Evolutionary conservation across 805 yeast genomes (phyloP).

Genomic region (Saccharomyces kudriavzevii): DNA sequence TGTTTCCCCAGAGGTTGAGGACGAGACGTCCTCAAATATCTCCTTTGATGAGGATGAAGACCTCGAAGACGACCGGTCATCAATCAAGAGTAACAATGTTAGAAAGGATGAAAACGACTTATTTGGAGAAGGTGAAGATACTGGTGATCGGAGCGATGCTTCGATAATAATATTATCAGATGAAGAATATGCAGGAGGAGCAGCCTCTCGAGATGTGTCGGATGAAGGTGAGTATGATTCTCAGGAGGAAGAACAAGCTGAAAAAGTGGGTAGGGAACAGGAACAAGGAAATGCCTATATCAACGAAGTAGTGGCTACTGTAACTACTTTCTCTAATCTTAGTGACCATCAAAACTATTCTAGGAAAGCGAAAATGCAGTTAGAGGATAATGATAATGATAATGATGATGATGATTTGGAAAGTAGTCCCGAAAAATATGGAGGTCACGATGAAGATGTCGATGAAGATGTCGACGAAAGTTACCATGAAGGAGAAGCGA

Average conservation of each 20-base stretch:
- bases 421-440: background rate
- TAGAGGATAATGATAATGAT: background rate
- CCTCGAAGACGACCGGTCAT: background rate
- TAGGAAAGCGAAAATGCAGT: background rate
- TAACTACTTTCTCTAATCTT: background rate
- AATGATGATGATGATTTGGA: background rate
- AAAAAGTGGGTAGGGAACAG: background rate
- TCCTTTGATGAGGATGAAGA: background rate
- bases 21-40: background rate
- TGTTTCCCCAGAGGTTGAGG: background rate
- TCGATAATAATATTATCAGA: slow-evolving; percentile 6
- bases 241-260: background rate
- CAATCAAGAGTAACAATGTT: background rate
- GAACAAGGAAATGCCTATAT: background rate
- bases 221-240: background rate
- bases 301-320: background rate
- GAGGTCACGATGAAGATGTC: background rate
- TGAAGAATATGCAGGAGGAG: slow-evolving; percentile 1
- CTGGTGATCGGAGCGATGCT: background rate
- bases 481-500: background rate
- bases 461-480: background rate
- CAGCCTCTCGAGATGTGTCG: background rate
- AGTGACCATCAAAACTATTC: background rate
- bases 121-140: slow-evolving; percentile 1
- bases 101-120: background rate